Conservation (phyloP, 2,329 filamentous ascomycete species). For the Thielaviopsis euricoi region DNA sequence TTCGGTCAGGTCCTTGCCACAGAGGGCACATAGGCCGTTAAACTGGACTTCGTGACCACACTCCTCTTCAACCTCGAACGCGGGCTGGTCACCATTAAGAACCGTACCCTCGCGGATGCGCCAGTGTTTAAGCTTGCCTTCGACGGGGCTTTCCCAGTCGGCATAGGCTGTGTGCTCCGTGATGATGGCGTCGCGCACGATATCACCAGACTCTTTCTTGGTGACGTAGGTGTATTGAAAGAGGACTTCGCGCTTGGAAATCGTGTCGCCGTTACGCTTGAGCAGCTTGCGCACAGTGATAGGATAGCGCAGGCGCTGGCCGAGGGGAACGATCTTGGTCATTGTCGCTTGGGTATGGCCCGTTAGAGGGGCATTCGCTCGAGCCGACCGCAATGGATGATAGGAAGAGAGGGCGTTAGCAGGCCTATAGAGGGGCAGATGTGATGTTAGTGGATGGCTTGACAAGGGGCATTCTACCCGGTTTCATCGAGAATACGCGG, state of each 20-base stretch:
- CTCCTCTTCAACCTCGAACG: conserved; percentile 70
- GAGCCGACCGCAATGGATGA: neutral
- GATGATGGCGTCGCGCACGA: conserved; percentile 39
- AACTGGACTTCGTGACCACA: conserved; percentile 87
- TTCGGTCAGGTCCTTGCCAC: conserved; percentile 92
- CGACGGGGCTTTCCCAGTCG: conserved; percentile 68
- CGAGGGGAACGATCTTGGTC: conserved; percentile 34
- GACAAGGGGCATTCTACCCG: too few relatives aligned
- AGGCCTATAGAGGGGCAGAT: too few relatives aligned
- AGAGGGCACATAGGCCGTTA: conserved; percentile 76
- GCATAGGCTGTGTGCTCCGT: conserved; percentile 54
- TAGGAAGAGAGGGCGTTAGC: too few relatives aligned
- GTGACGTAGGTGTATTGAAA: conserved; percentile 80
- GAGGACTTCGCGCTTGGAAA: conserved; percentile 61
- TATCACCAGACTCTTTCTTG: conserved; percentile 58
- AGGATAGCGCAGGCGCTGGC: conserved; percentile 66
- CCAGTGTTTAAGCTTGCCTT: conserved; percentile 67
- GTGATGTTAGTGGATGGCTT: too few relatives aligned
- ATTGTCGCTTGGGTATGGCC: conserved; percentile 15
- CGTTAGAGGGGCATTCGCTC: neutral
- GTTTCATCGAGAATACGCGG: too few relatives aligned
- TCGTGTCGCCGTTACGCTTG: conserved; percentile 55
- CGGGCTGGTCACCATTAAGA: conserved; percentile 39
- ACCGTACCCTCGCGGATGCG: conserved; percentile 51
- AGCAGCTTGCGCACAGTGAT: conserved; percentile 80